These are phyloP conservation scores for Syzygium malaccense DNA, from an alignment of 441 rosid genomes.

Conservation along the genomic window DNA sequence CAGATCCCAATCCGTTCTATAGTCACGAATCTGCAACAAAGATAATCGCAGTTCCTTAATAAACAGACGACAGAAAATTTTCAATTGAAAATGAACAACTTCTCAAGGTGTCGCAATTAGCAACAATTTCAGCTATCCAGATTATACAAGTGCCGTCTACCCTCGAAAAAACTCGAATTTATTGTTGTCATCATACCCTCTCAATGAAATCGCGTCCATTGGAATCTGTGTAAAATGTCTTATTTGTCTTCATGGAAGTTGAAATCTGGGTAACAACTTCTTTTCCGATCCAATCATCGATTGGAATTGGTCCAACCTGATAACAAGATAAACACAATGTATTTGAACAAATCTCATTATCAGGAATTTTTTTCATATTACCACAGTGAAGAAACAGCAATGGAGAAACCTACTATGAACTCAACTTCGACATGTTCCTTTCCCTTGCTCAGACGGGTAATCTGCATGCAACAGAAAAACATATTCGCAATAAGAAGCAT, in stretches of 20 bases:
- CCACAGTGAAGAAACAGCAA: background rate
- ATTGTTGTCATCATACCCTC: slow-evolving; percentile 49
- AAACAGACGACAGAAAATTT: background rate
- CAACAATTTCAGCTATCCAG: background rate
- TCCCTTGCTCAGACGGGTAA: slow-evolving; percentile 74
- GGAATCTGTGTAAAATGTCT: slow-evolving; percentile 94
- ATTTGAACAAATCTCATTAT: background rate
- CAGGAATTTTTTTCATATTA: background rate
- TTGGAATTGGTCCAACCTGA: slow-evolving; percentile 91
- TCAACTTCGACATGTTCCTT: slow-evolving; percentile 97
- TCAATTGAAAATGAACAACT: background rate
- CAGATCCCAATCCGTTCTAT: slow-evolving; percentile 88
- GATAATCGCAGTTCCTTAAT: background rate
- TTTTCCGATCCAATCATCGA: slow-evolving; percentile 79
- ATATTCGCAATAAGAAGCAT: background rate
- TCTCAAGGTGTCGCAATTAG: background rate
- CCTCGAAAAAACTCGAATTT: background rate
- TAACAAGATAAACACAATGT: background rate
- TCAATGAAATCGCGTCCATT: slow-evolving; percentile 95
- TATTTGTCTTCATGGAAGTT: slow-evolving; percentile 54
- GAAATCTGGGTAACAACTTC: slow-evolving; percentile 82
- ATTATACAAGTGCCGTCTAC: background rate
- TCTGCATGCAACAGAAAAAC: slow-evolving; percentile 29
- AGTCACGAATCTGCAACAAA: slow-evolving; percentile 77
- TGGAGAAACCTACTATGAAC: slow-evolving; percentile 66